Evolutionary conservation across 2,329 filamentous ascomycete species (phyloP).

Genomic region (Claviceps citrina): DNA sequence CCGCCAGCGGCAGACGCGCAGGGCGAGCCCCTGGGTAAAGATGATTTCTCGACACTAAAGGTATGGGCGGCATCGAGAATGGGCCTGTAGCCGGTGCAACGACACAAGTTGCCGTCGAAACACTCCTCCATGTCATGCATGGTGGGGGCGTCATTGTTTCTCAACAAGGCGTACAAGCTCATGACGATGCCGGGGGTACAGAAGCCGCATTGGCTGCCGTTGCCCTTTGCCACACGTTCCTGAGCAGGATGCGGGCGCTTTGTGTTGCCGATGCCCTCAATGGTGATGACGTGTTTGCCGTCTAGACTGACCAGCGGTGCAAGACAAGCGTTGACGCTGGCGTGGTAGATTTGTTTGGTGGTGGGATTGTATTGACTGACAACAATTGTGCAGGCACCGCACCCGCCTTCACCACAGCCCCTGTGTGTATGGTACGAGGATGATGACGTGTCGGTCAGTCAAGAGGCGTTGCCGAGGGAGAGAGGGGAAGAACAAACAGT

Average conservation of each 20-base stretch:
- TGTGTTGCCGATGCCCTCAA: constrained; percentile 86
- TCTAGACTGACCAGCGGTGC: constrained; percentile 86
- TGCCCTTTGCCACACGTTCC: constrained; percentile 77
- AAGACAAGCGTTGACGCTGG: constrained; percentile 88
- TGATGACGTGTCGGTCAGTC: background rate
- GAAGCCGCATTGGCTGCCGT: constrained; percentile 87
- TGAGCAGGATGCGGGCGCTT: constrained; percentile 79
- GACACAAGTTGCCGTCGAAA: constrained; percentile 90
- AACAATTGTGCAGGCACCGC: constrained; percentile 90
- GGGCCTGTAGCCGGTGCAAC: constrained; percentile 87
- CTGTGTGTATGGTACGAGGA: too few species aligned
- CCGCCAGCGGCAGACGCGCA: background rate
- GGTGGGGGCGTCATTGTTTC: constrained; percentile 65
- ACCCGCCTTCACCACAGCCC: constrained; percentile 90
- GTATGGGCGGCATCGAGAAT: constrained; percentile 90
- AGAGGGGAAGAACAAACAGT: constrained; percentile 32
- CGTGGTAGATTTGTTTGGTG: constrained; percentile 86
- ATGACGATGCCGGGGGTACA: constrained; percentile 97
- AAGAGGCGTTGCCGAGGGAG: background rate
- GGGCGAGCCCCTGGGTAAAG: constrained; percentile 13
- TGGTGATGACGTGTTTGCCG: constrained; percentile 94
- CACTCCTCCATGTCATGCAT: constrained; percentile 85
- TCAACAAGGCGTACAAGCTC: constrained; percentile 83
- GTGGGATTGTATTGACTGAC: constrained; percentile 88
- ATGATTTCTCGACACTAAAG: constrained; percentile 48